Base-by-base conservation (phyloP, 176 grass and related monocot genomes). In the Puya raimondii region DNA sequence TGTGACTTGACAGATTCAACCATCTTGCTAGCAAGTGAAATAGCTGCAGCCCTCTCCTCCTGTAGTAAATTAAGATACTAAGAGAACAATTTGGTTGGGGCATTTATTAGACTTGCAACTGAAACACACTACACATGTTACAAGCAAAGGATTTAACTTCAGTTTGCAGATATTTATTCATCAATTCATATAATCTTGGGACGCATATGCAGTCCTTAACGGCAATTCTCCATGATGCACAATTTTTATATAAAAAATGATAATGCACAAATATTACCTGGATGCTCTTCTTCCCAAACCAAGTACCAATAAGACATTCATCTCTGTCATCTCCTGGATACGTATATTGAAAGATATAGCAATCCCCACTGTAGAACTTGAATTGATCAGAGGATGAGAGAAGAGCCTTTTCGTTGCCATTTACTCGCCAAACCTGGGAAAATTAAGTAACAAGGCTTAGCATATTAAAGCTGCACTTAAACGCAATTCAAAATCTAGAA, bases 341-440 rank as follows among this genome's bases (percentile, higher is more conserved):
- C 52, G 82, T 81, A 81, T 99, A 99, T 73, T 99, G 89, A 63
- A 99, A 99, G 65, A 99, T 85, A 61, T 93, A 99, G 80, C 94
- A 90, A 83, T 93, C 87, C 69, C 94, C 94, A 4, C 77, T 91
- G 22, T 99, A 93, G 72, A 99, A 82, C 82, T 93, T 99, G 67
- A 80, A 87, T 50, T 87, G 86, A 33, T 85, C 75, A 64, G 72
- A 20, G 26, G 77, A 64, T 72, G 84, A 56, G 64, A 97, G 75
- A 85, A 87, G 82, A 70, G 48, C 74, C 72, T 97, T 97, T 49
- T 64, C 87, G 53, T 84, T 83, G 47, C 80, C 89, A 83, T 88
- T 90, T 54, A 97, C 74, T 68, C 82, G 81, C 94, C 94, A 97
- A 47, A 93, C 94, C 94, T 97, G 79, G 61, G 9, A 80, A 10